Percentiles rank a stretch among this genome's conserved stretches.
phyloP scores from a whole-genome alignment of 805 yeast genomes.

The Brettanomyces sp. region DNA sequence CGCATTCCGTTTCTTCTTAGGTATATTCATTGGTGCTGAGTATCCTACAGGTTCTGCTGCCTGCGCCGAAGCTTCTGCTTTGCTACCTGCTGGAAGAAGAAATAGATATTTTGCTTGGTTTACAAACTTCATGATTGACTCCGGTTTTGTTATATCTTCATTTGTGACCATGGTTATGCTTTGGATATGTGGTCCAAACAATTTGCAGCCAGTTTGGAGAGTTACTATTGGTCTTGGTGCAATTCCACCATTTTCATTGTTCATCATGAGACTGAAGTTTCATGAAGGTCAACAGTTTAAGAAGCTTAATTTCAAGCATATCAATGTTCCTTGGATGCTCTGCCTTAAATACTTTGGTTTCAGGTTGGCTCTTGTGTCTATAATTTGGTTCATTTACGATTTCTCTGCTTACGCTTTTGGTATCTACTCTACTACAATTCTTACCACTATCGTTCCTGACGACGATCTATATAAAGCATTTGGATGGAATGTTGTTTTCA shows the following conservation, averaged over 20 bases:
- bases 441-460: constrained; percentile 47
- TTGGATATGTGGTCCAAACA: constrained; percentile 68
- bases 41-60: constrained; percentile 92
- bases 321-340: constrained; percentile 55
- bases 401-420: constrained; percentile 84
- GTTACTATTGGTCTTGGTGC: constrained; percentile 85
- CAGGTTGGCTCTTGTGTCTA: constrained; percentile 57
- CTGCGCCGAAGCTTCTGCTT: constrained; percentile 81
- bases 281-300: constrained; percentile 64
- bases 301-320: constrained; percentile 59
- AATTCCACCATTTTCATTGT: constrained; percentile 71
- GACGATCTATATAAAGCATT: constrained; percentile 61
- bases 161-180: constrained; percentile 80
- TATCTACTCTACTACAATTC: constrained; percentile 67
- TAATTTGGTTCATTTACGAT: constrained; percentile 89
- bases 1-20: constrained; percentile 76
- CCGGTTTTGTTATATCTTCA: constrained; percentile 75
- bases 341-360: constrained; percentile 79
- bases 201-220: constrained; percentile 85
- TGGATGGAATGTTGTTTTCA: constrained; percentile 89
- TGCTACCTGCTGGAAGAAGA: constrained; percentile 72
- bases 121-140: constrained; percentile 80
- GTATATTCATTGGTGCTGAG: constrained; percentile 91
- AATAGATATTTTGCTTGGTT: constrained; percentile 86
- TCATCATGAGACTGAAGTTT: constrained; percentile 68